Base-by-base conservation (phyloP, 306 rosid genomes). In the Glycine soja region DNA sequence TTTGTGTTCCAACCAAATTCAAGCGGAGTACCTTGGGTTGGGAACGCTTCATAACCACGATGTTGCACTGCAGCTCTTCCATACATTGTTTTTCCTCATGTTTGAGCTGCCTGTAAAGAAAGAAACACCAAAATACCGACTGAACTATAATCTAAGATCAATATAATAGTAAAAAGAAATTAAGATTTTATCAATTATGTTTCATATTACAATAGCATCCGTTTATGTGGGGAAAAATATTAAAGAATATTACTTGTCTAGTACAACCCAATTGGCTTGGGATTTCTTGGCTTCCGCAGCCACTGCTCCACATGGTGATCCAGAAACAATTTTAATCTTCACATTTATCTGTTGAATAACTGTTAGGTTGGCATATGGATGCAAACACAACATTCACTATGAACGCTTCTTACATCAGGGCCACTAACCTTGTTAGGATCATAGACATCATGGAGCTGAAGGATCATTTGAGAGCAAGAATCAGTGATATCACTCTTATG, bases 401-500 rank as follows among this genome's bases (percentile, higher is more conserved):
- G 63, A 87, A 42, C 10, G 45, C 56, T 50, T 46, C 63, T 32
- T 5, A 18, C 3, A 72, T 71, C 65, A 61, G 57, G 47, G 76
- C 34, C 72, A 75, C 42, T 79, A 77, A 89, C 99, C 89, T 96
- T 96, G 62, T 96, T 93, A 24, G 98, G 90, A 90, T 96, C 98
- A 90, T 93, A 93, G 82, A 96, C 97, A 79, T 96, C 98, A 84
- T 91, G 97, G 72, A 96, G 99, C 88, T 93, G 98, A 83, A 93
- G 98, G 73, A 96, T 96, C 98, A 96, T 92, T 84, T 96, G 99
- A 57, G 99, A 96, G 87, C 97, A 96, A 63, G 94, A 87, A 88
- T 93, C 98, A 6, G 91, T 89, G 42, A 96, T 92, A 61, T 92
- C 97, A 70, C 70, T 78, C 83, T 93, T 96, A 80, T 77, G 87